A percentile compares a stretch with the other conserved stretches of the same genome.
These are phyloP conservation scores for Acer saccharum DNA, from an alignment of 345 rosid species.

Conservation along the genomic window DNA sequence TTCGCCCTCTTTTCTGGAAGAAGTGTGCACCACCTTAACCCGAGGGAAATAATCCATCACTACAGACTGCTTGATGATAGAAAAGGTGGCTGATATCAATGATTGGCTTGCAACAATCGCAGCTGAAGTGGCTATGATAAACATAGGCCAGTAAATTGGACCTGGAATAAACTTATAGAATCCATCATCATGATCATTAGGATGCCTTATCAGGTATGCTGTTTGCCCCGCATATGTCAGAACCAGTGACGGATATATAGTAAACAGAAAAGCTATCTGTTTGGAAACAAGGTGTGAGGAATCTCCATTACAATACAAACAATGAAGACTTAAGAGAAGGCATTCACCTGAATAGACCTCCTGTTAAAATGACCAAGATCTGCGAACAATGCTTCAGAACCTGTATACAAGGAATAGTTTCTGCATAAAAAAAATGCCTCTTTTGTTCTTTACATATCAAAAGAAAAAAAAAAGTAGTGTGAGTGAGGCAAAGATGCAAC, in stretches of 20 bases:
- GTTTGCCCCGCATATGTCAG: slow-evolving; percentile 93
- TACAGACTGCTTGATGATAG: slow-evolving; percentile 85
- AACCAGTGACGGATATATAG: slow-evolving; percentile 82
- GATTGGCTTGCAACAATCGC: slow-evolving; percentile 92
- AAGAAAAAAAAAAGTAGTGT: neutral
- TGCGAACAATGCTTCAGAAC: slow-evolving; percentile 89
- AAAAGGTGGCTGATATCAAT: slow-evolving; percentile 86
- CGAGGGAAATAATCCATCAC: slow-evolving; percentile 88
- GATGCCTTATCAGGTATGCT: slow-evolving; percentile 72
- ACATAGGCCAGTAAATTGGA: slow-evolving; percentile 79
- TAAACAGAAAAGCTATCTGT: slow-evolving; percentile 70
- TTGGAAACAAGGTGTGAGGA: slow-evolving; percentile 18
- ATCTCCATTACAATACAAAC: neutral
- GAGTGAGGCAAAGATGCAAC: neutral
- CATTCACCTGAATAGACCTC: slow-evolving; percentile 58
- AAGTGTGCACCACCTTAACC: slow-evolving; percentile 88
- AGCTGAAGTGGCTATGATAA: slow-evolving; percentile 69
- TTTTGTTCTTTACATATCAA: neutral
- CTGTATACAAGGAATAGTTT: slow-evolving; percentile 32
- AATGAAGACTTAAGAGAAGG: slow-evolving; percentile 1
- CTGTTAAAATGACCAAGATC: slow-evolving; percentile 85
- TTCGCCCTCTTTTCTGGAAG: slow-evolving; percentile 76
- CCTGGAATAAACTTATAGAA: slow-evolving; percentile 82
- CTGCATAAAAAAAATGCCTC: neutral
- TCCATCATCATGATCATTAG: slow-evolving; percentile 62